Evolutionary conservation across 192 early-diverging fungal species (phyloP).

Genomic region (Rhizoclosmatium globosum): DNA sequence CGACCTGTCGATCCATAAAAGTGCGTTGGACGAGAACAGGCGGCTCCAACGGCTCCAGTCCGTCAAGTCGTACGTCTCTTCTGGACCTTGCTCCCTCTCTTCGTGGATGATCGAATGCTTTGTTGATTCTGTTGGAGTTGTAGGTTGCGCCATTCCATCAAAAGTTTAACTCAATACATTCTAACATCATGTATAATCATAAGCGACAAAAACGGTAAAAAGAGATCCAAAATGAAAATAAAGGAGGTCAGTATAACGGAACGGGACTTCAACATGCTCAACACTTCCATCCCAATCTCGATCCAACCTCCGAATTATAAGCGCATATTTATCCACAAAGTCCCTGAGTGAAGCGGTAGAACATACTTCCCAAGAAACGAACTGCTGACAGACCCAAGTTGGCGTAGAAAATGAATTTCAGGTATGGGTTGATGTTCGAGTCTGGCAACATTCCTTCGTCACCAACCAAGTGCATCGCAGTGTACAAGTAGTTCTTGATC

Average conservation of each 20-base stretch:
- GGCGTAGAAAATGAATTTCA: slow-evolving; percentile 86
- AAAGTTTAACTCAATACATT: background rate
- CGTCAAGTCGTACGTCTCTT: background rate
- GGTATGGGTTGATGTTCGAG: slow-evolving; percentile 68
- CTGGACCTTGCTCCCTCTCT: no score
- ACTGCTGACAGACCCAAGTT: slow-evolving; percentile 75
- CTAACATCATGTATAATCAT: background rate
- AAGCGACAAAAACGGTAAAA: slow-evolving; percentile 4
- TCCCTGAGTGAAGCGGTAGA: slow-evolving; percentile 74
- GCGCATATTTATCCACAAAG: slow-evolving; percentile 60
- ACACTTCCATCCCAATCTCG: no score
- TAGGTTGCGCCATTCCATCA: background rate
- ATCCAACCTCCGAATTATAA: background rate
- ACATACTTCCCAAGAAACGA: slow-evolving; percentile 77
- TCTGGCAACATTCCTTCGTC: slow-evolving; percentile 32
- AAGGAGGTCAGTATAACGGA: background rate
- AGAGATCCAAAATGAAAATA: background rate
- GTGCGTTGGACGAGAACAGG: no score
- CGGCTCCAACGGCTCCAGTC: slow-evolving; percentile 11
- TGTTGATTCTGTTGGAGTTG: no score
- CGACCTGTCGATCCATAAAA: slow-evolving; percentile 14
- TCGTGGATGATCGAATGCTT: no score
- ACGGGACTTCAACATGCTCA: no score
- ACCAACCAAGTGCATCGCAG: slow-evolving; percentile 26
- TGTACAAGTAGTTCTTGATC: slow-evolving; percentile 34